phyloP scores from a whole-genome alignment of 2,329 filamentous ascomycete species.

The Pseudogymnoascus sp. region DNA sequence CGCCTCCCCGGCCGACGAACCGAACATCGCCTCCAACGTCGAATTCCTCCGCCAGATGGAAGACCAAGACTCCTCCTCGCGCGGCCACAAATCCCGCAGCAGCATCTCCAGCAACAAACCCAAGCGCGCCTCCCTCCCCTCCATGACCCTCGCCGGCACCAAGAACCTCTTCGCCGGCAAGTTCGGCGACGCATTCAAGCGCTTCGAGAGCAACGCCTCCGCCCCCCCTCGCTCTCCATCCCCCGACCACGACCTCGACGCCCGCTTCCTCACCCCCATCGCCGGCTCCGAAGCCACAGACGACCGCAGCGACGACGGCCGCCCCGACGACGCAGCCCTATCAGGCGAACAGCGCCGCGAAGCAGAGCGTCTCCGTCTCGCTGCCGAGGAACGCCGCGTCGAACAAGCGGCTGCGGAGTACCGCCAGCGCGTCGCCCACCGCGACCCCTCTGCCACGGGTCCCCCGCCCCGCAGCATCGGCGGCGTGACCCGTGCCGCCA shows the following conservation, averaged over 20 bases:
- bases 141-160: constrained; percentile 61
- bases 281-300: constrained; percentile 69
- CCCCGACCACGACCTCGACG: constrained; percentile 35
- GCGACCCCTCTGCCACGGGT: constrained; percentile 42
- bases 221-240: constrained; percentile 35
- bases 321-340: constrained; percentile 53
- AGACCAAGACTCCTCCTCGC: constrained; percentile 46
- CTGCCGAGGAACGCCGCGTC: constrained; percentile 84
- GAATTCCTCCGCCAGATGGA: constrained; percentile 77
- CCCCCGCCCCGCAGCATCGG: constrained; percentile 47
- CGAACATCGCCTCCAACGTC: constrained; percentile 68
- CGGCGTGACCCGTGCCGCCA: constrained; percentile 61
- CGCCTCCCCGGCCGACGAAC: constrained; percentile 36
- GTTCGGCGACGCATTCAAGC: constrained; percentile 89
- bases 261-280: constrained; percentile 54
- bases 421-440: constrained; percentile 61
- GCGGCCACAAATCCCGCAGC: constrained; percentile 42
- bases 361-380: constrained; percentile 71
- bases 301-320: constrained; percentile 59
- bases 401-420: constrained; percentile 86
- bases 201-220: constrained; percentile 62
- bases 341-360: constrained; percentile 86
- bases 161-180: constrained; percentile 80
- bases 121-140: constrained; percentile 68
- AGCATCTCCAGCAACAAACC: constrained; percentile 46